Conservation (phyloP, 306 rosid genomes). For the Ochetophila trinervis region DNA sequence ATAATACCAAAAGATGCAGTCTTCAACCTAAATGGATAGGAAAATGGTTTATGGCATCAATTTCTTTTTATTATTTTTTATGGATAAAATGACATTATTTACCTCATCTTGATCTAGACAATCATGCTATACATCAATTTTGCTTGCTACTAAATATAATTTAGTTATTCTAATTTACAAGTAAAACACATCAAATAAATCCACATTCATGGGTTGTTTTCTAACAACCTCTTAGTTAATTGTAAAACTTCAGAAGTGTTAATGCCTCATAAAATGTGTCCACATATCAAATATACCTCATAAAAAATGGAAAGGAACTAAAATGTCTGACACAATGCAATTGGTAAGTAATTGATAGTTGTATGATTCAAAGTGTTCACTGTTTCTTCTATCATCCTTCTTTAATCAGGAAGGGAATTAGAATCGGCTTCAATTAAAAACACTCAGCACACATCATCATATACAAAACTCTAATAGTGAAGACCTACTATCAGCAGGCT, state of each 20-base stretch:
- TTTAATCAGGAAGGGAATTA: neutral
- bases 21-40: neutral
- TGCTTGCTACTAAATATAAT: neutral
- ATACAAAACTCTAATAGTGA: neutral
- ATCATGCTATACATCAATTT: neutral
- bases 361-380: no score
- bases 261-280: no score
- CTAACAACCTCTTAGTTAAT: no score
- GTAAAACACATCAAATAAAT: neutral
- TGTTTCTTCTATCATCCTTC: neutral
- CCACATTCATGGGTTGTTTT: no score
- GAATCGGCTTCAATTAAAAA: neutral
- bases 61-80: no score
- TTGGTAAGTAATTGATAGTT: no score
- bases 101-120: neutral
- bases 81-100: neutral
- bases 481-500: constrained; percentile 85
- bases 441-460: neutral
- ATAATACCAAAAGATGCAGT: neutral
- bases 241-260: no score
- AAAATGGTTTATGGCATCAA: neutral
- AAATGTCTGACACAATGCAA: no score
- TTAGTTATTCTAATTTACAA: constrained; percentile 2
- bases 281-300: no score
- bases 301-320: no score